Evolutionary conservation across 805 yeast species (phyloP).

Genomic region (Saturnispora zaruensis): DNA sequence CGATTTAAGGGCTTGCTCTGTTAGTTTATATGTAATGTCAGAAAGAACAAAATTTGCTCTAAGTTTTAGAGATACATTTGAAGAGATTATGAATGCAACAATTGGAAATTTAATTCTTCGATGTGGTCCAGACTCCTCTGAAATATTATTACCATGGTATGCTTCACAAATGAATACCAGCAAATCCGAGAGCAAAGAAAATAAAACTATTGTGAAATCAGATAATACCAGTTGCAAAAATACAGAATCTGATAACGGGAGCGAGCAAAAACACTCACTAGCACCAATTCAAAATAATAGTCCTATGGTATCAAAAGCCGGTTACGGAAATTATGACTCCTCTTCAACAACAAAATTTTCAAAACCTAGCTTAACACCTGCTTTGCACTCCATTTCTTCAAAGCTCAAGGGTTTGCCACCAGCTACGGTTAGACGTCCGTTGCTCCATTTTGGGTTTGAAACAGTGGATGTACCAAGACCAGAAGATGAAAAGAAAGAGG

Average conservation of each 20-base stretch:
- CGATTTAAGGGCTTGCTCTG: slow-evolving; percentile 57
- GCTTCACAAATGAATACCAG: slow-evolving; percentile 4
- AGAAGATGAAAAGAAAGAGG: slow-evolving; percentile 34
- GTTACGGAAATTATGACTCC: neutral
- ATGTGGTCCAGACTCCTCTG: slow-evolving; percentile 57
- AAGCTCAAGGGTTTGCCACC: slow-evolving; percentile 45
- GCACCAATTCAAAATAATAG: neutral
- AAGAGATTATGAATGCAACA: slow-evolving; percentile 56
- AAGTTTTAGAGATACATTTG: slow-evolving; percentile 58
- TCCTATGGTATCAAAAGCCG: neutral
- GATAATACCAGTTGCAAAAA: neutral
- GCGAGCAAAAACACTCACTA: neutral
- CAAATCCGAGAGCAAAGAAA: neutral
- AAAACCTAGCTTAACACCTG: neutral
- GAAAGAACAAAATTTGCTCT: slow-evolving; percentile 56
- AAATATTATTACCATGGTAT: slow-evolving; percentile 34
- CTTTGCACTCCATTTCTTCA: neutral
- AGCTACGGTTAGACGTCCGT: slow-evolving; percentile 41
- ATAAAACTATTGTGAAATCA: neutral
- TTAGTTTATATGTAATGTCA: slow-evolving; percentile 56
- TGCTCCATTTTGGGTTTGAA: slow-evolving; percentile 30
- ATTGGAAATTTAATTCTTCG: slow-evolving; percentile 52
- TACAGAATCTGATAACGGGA: neutral
- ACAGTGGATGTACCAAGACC: slow-evolving; percentile 27
- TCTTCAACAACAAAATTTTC: neutral